phyloP scores from a whole-genome alignment of 169 alveolate genomes.

The Plasmodium coatneyi region DNA sequence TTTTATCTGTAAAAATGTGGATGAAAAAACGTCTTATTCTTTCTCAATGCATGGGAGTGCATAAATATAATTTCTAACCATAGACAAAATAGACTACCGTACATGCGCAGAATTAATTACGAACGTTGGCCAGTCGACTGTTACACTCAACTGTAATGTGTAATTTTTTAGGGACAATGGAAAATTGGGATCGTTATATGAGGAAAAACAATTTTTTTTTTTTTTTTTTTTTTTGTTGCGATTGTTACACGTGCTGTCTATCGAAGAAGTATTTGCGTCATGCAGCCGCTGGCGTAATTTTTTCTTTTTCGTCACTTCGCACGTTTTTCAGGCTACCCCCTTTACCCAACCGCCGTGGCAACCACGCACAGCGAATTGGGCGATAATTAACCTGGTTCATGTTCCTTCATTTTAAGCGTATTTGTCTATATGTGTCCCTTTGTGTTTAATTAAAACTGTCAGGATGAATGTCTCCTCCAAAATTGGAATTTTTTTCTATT shows the following conservation, averaged over 20 bases:
- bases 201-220: neutral
- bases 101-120: neutral
- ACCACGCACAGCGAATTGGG: neutral
- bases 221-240: neutral
- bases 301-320: neutral
- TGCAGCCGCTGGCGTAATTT: neutral
- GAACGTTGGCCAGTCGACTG: neutral
- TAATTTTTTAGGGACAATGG: neutral
- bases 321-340: neutral
- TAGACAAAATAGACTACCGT: neutral
- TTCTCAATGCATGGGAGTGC: slow-evolving; percentile 27
- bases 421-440: neutral
- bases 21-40: neutral
- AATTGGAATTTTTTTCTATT: neutral
- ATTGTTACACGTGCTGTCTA: neutral
- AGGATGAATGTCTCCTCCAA: neutral
- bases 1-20: neutral
- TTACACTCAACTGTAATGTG: neutral
- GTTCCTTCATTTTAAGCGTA: neutral
- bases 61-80: neutral
- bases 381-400: neutral
- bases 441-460: neutral
- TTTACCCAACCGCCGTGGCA: neutral
- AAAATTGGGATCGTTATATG: neutral
- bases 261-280: neutral